Percentiles rank a stretch among this genome's conserved stretches.
These are phyloP conservation scores for Hansenula lynferdii DNA, from an alignment of 1,139 yeast species.

Conservation along the genomic window DNA sequence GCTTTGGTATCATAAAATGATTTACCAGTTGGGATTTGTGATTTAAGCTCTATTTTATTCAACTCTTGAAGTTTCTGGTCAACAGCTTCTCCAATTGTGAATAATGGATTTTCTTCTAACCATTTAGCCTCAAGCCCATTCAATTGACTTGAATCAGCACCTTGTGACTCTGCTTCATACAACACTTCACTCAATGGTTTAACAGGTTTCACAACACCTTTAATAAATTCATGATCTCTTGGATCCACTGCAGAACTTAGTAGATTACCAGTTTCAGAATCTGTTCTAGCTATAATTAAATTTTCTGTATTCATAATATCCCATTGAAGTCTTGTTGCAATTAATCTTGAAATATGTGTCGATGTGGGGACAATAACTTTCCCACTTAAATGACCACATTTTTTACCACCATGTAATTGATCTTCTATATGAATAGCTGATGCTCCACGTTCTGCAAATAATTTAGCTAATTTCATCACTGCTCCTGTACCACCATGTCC, in stretches of 20 bases:
- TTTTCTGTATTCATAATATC: constrained; percentile 60
- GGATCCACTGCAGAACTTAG: constrained; percentile 52
- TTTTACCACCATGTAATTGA: constrained; percentile 55
- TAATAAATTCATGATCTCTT: constrained; percentile 48
- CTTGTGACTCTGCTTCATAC: constrained; percentile 37
- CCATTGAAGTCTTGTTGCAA: constrained; percentile 61
- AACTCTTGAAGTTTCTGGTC: constrained; percentile 20
- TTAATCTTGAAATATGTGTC: constrained; percentile 48
- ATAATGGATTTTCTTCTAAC: constrained; percentile 36
- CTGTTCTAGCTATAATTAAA: constrained; percentile 56
- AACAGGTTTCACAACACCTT: constrained; percentile 38
- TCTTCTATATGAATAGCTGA: constrained; percentile 36
- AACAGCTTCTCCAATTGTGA: constrained; percentile 49
- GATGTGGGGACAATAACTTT: constrained; percentile 59
- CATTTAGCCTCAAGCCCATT: constrained; percentile 38
- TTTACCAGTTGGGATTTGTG: constrained; percentile 24
- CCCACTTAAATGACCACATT: constrained; percentile 50
- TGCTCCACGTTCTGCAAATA: constrained; percentile 57
- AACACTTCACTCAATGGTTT: constrained; percentile 44
- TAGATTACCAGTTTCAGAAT: constrained; percentile 52
- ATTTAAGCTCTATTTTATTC: constrained; percentile 30
- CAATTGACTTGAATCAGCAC: constrained; percentile 30
- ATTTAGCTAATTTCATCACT: constrained; percentile 53
- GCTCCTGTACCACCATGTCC: constrained; percentile 59
- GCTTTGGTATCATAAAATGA: constrained; percentile 30